phyloP scores from a whole-genome alignment of 768 basidiomycete species.

The Terana coerulea region DNA sequence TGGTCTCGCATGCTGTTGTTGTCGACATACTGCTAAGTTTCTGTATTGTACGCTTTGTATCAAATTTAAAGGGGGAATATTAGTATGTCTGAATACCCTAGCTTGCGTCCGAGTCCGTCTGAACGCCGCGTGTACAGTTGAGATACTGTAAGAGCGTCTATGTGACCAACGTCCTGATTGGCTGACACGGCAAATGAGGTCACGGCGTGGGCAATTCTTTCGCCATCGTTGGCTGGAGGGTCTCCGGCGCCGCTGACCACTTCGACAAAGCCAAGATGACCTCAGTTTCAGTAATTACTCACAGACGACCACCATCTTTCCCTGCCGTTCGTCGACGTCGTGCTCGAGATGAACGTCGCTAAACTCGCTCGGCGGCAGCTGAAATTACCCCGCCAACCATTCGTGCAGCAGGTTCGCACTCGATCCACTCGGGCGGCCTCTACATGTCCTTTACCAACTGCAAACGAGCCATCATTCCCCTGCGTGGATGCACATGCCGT shows the following conservation, averaged over 20 bases:
- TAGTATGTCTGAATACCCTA: too few species aligned
- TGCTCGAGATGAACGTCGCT: slow-evolving; percentile 2
- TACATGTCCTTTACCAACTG: slow-evolving; percentile 13
- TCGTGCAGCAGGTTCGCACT: slow-evolving; percentile 7
- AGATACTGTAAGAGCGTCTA: too few species aligned
- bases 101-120: too few species aligned
- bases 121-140: too few species aligned
- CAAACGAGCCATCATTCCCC: slow-evolving; percentile 42
- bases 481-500: slow-evolving; percentile 82
- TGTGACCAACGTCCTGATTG: too few species aligned
- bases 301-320: neutral
- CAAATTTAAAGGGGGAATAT: too few species aligned
- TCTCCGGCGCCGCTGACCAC: neutral
- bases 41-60: too few species aligned
- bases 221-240: slow-evolving; percentile 3
- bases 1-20: too few species aligned
- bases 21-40: too few species aligned
- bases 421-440: slow-evolving; percentile 13
- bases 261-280: neutral
- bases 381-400: slow-evolving; percentile 3
- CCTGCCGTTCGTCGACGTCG: neutral
- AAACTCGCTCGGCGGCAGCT: slow-evolving; percentile 3
- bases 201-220: slow-evolving; percentile 8
- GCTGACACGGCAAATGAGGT: too few species aligned
- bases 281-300: neutral